Evolutionary conservation across 2,329 filamentous ascomycete genomes (phyloP), one percentile per base, ranked within the genome.

Genomic region (Albifimbria verrucaria): DNA sequence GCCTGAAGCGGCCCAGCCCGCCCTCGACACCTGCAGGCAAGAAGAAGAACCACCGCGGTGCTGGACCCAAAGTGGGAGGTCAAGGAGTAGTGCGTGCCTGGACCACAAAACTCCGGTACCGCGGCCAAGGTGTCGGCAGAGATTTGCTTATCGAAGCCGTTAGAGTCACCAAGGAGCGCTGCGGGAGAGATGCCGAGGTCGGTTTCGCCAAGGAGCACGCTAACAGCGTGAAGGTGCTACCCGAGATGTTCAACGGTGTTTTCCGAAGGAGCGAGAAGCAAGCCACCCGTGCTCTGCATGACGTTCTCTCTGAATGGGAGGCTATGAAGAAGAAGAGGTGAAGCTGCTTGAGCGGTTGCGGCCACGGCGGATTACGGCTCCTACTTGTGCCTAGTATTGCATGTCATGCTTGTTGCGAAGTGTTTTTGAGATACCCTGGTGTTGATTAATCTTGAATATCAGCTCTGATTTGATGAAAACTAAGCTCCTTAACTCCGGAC

Each of bases 151-250:
- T 87, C 59, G 87, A 89, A 60, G 90, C 88, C 2, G 85, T 92
- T 2, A 78, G 78, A 52, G 68, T 87, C 51, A 87, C 88, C 55
- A 81, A 81, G 60, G 84, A 86, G 68, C 82, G 80, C 63, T 87
- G 87, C 53, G 89, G 89, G 42, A 81, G 81, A 54, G 85, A 83
- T 28, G 83, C 82, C 2, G 78, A 84, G 53, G 75, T 92, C 49
- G 83, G 86, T 2, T 95, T 96, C 68, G 89, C 88, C 7, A 74
- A 78, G 50, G 83, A 89, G 58, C 91, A 96, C 75, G 90, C 89
- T 44, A 91, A 93, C 79, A 84, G 85, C 57, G 71, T 72, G 54
- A 79, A 81, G 67, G 67, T 90, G 3, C 68, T 91, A 49, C 85
- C 86, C 15, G 72, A 74, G 53, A 68, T 83, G 24, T 89, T 89